A percentile compares a stretch with the other conserved stretches of the same genome.
Evolutionary conservation across 2,329 filamentous ascomycete genomes (phyloP).

Genomic region (Fonsecaea nubica): DNA sequence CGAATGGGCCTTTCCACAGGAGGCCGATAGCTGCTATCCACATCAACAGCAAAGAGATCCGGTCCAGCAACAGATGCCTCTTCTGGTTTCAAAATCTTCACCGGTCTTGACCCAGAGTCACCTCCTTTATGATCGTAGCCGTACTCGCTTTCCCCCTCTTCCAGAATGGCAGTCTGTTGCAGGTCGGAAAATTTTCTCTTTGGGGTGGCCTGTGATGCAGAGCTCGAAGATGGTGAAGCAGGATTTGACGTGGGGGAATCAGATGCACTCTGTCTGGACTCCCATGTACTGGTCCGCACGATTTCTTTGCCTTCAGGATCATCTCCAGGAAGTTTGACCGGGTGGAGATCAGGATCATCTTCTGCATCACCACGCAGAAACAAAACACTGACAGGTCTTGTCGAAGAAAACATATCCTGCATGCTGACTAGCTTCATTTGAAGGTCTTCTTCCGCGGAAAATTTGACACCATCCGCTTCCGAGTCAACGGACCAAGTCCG

Average conservation of each 20-base stretch:
- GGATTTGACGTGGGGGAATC: conserved; percentile 44
- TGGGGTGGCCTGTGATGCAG: conserved; percentile 48
- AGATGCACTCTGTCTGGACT: conserved; percentile 46
- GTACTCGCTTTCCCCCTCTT: conserved; percentile 37
- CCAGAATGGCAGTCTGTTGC: conserved; percentile 34
- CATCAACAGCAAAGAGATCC: conserved; percentile 63
- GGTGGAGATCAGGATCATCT: conserved; percentile 54
- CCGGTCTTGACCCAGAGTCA: conserved; percentile 22
- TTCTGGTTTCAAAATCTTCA: conserved; percentile 37
- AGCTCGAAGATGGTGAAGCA: conserved; percentile 51
- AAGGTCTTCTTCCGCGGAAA: conserved; percentile 51
- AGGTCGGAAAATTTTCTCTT: conserved; percentile 50
- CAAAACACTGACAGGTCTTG: conserved; percentile 51
- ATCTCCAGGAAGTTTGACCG: conserved; percentile 49
- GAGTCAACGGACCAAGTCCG: conserved; percentile 96
- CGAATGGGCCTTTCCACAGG: conserved; percentile 75
- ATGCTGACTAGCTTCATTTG: conserved; percentile 52
- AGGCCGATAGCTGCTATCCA: conserved; percentile 84
- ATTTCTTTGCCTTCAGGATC: conserved; percentile 45
- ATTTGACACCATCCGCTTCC: conserved; percentile 49
- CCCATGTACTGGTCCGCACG: conserved; percentile 43
- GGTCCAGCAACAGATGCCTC: conserved; percentile 16
- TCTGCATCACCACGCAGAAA: conserved; percentile 52
- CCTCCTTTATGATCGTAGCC: conserved; percentile 20
- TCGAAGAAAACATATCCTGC: conserved; percentile 57